Base-by-base conservation (phyloP, 768 basidiomycete genomes). In the Phanerochaete carnosa region DNA sequence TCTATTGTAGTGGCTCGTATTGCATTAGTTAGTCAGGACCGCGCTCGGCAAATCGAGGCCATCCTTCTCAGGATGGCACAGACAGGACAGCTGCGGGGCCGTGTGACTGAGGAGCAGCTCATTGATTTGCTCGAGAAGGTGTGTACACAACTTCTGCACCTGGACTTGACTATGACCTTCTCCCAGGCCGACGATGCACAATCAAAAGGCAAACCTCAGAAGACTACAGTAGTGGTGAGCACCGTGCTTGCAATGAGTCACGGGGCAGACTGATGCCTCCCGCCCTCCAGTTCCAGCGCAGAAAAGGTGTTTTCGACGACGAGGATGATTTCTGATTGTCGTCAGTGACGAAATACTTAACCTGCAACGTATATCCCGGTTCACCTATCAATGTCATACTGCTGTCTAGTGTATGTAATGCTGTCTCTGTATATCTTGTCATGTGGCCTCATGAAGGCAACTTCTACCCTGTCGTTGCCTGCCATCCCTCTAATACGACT, bases 41-140 rank as follows among this genome's bases (percentile, higher is more conserved):
- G 92, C 69, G 89, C 92, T 19, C 81, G 81, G 63, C 86, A 93
- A 71, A 90, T 96, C 65, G 91, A 95, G 73, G 77, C 75, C 2
- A 85, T 94, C 59, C 77, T 96, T 32, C 65, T 90, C 43, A 81
- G 90, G 43, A 93, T 94, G 90, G 92, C 87, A 8, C 91, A 93
- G 74, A 79, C 83, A 0, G 92, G 94, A 7, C 92, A 94, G 71
- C 72, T 96, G 39, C 81, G 88, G 46, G 88, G 87, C 1, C 78
- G 86, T 29, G 88, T 96, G 43, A 84, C 80, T 29, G 94, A 97
- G 70, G 76, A 80, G 50, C 92, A 94, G 70, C 80, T 97, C 57
- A 92, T 97, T 64, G 87, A 86, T 51, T 76, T 96, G 35, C 80
- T 96, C 60, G 90, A 95, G 65, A 92, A 96, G 83, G 94, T 89